phyloP scores from a whole-genome alignment of 371 early-diverging fungal genomes.

The Parasitella parasitica region DNA sequence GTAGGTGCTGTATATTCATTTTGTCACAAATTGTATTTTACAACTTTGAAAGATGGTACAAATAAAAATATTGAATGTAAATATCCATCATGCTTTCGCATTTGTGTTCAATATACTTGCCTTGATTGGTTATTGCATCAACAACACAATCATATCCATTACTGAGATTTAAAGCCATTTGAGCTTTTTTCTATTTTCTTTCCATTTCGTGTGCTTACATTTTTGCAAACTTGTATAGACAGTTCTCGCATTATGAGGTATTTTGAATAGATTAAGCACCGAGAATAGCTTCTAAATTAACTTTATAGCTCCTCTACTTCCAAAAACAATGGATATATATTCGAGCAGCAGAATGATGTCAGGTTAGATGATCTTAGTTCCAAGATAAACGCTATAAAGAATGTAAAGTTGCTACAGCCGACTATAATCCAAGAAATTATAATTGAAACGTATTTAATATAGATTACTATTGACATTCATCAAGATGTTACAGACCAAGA shows the following conservation, averaged over 20 bases:
- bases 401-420: slow-evolving; percentile 20
- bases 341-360: slow-evolving; percentile 50
- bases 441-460: not conserved
- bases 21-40: too few relatives aligned
- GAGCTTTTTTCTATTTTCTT: not conserved
- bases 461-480: slow-evolving; percentile 51
- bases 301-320: not conserved
- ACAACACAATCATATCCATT: not conserved
- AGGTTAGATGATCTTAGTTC: slow-evolving; percentile 45
- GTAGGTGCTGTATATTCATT: too few relatives aligned
- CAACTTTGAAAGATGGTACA: not conserved
- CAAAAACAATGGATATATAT: slow-evolving; percentile 33
- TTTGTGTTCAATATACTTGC: not conserved
- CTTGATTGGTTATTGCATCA: not conserved
- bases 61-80: not conserved
- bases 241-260: not conserved
- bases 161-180: not conserved
- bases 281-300: not conserved
- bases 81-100: not conserved
- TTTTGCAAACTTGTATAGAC: not conserved
- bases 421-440: not conserved
- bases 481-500: slow-evolving; percentile 48
- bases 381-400: slow-evolving; percentile 43
- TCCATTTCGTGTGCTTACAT: not conserved
- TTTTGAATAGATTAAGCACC: not conserved